Percentiles rank a stretch among this genome's conserved stretches.
Conservation (phyloP, 176 grass and related monocot genomes). For the Phoenix dactylifera region DNA sequence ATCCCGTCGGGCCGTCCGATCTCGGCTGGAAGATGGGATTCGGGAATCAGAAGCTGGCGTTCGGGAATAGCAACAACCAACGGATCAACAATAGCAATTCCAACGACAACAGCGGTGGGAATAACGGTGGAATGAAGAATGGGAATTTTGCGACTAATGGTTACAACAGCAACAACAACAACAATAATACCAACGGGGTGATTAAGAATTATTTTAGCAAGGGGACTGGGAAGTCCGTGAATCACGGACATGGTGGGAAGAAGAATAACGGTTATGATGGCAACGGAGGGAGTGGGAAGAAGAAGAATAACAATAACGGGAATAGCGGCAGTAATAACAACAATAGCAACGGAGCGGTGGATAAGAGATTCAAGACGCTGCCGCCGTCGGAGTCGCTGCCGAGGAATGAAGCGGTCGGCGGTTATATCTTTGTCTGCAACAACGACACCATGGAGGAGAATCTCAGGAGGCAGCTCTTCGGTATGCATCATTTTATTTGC, state of each 20-base stretch:
- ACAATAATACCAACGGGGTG: slow-evolving; percentile 22
- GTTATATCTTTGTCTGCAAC: slow-evolving; percentile 99
- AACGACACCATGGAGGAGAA: slow-evolving; percentile 99
- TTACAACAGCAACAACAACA: not conserved
- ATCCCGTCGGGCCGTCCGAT: slow-evolving; percentile 20
- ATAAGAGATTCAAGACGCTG: slow-evolving; percentile 97
- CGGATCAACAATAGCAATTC: slow-evolving; percentile 2
- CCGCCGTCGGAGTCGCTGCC: slow-evolving; percentile 80
- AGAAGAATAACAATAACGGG: slow-evolving; percentile 35
- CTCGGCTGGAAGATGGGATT: slow-evolving; percentile 7
- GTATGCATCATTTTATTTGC: slow-evolving; percentile 16
- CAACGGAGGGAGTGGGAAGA: slow-evolving; percentile 15
- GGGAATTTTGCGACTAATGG: not conserved
- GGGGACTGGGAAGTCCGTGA: slow-evolving; percentile 45
- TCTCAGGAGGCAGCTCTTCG: slow-evolving; percentile 87
- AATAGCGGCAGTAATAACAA: slow-evolving; percentile 19
- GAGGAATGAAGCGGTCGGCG: slow-evolving; percentile 62
- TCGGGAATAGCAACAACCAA: slow-evolving; percentile 25
- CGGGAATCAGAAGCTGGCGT: slow-evolving; percentile 52
- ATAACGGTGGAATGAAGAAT: slow-evolving; percentile 19
- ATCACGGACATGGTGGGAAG: slow-evolving; percentile 13
- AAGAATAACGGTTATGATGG: slow-evolving; percentile 11
- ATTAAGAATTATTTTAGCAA: slow-evolving; percentile 96
- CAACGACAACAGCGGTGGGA: slow-evolving; percentile 4
- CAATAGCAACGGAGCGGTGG: slow-evolving; percentile 16